These are phyloP conservation scores for Prunus davidiana DNA, from an alignment of 306 rosid genomes.

Conservation along the genomic window DNA sequence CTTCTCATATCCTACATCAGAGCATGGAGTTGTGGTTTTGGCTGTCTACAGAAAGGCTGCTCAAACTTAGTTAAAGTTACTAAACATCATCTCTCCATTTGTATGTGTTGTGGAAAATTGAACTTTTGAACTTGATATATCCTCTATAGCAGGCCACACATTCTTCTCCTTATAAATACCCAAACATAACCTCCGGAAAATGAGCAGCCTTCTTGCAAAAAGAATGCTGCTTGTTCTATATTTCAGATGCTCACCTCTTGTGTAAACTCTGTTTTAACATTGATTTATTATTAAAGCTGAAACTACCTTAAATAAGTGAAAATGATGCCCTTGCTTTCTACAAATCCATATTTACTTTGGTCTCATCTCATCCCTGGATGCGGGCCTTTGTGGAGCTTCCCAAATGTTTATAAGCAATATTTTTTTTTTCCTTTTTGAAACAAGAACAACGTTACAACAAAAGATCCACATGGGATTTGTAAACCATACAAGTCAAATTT, in stretches of 20 bases:
- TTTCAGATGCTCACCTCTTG: constrained; percentile 36
- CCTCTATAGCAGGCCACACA: constrained; percentile 35
- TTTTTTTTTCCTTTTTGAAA: too few relatives aligned
- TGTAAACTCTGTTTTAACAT: constrained; percentile 36
- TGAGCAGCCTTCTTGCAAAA: constrained; percentile 45
- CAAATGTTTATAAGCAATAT: too few relatives aligned
- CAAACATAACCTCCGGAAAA: constrained; percentile 24
- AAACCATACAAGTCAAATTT: too few relatives aligned
- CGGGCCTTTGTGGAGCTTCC: too few relatives aligned
- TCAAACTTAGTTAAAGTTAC: constrained; percentile 23
- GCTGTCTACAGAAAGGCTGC: constrained; percentile 26
- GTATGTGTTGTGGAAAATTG: constrained; percentile 48
- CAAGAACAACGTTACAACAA: too few relatives aligned
- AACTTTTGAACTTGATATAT: constrained; percentile 41
- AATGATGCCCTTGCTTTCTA: constrained; percentile 3
- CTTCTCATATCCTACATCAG: constrained; percentile 37
- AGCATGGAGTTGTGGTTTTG: constrained; percentile 39
- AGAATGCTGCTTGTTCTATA: constrained; percentile 45
- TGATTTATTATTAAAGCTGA: constrained; percentile 39
- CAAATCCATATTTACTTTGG: neutral
- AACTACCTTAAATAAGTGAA: constrained; percentile 31
- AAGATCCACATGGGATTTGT: too few relatives aligned
- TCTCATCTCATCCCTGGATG: too few relatives aligned
- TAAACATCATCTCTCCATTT: constrained; percentile 37
- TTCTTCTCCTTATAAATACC: constrained; percentile 37